phyloP scores from a whole-genome alignment of 83 land plant genomes.

The Thuja plicata region DNA sequence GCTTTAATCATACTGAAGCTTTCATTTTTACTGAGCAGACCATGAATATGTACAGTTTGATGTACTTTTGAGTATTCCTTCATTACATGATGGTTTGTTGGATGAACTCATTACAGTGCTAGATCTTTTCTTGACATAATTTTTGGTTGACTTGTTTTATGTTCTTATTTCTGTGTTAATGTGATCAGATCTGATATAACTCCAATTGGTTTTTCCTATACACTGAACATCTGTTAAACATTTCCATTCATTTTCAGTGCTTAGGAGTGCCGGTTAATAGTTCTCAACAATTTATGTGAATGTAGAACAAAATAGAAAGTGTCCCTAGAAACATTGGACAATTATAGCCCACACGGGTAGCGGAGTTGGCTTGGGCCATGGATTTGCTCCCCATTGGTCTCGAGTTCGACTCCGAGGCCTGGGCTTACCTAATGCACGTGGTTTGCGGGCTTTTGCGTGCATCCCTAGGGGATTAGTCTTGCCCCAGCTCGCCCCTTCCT shows the following conservation, averaged over 20 bases:
- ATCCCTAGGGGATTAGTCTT: no score
- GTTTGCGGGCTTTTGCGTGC: no score
- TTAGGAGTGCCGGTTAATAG: not conserved
- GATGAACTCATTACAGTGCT: not conserved
- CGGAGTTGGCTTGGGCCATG: no score
- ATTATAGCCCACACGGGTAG: no score
- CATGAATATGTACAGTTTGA: not conserved
- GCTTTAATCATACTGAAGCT: not conserved
- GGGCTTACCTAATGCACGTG: no score
- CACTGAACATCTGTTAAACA: not conserved
- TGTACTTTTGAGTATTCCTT: not conserved
- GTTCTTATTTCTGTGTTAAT: not conserved
- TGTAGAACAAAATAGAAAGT: no score
- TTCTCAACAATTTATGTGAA: not conserved
- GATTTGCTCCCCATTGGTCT: no score
- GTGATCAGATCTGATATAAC: not conserved
- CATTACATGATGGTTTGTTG: not conserved
- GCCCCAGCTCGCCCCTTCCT: no score
- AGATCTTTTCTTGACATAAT: not conserved
- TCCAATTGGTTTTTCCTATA: not conserved
- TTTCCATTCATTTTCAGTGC: not conserved
- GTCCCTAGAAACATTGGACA: no score
- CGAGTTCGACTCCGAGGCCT: no score
- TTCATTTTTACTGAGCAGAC: not conserved
- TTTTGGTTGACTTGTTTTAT: not conserved